Conservation (phyloP, 495 filamentous ascomycete genomes). For the Penicillium bialowiezense region DNA sequence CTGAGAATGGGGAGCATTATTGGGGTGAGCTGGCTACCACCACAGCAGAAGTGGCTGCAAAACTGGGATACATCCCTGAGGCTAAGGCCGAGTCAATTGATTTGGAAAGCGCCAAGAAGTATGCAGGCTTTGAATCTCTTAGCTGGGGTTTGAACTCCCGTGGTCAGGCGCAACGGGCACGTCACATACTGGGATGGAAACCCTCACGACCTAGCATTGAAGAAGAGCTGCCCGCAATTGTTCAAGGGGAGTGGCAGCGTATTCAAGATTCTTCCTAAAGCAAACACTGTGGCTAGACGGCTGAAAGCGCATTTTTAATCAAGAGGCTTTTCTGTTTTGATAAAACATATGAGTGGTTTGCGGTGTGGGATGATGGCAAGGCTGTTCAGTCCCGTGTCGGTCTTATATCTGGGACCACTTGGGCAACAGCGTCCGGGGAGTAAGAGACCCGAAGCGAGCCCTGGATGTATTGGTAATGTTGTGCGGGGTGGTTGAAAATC, state of each 20-base stretch:
- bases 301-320: too few species aligned
- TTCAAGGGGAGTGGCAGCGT: constrained; percentile 28
- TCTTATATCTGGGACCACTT: too few species aligned
- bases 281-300: too few species aligned
- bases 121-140: constrained; percentile 34
- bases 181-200: constrained; percentile 59
- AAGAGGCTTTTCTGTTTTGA: too few species aligned
- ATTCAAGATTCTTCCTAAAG: constrained; percentile 9
- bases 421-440: too few species aligned
- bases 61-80: constrained; percentile 57
- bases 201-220: constrained; percentile 47
- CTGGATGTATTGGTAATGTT: too few species aligned
- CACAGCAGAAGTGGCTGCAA: constrained; percentile 56
- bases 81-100: constrained; percentile 38
- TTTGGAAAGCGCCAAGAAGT: constrained; percentile 26
- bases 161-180: constrained; percentile 52
- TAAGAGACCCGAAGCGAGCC: too few species aligned
- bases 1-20: constrained; percentile 62
- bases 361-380: too few species aligned
- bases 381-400: too few species aligned
- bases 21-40: constrained; percentile 62
- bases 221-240: constrained; percentile 47
- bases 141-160: constrained; percentile 60
- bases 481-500: too few species aligned
- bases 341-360: too few species aligned